Evolutionary conservation across 257 asterid species (phyloP), one percentile per base, ranked within the genome.

Genomic region (Forsythia viridissima): DNA sequence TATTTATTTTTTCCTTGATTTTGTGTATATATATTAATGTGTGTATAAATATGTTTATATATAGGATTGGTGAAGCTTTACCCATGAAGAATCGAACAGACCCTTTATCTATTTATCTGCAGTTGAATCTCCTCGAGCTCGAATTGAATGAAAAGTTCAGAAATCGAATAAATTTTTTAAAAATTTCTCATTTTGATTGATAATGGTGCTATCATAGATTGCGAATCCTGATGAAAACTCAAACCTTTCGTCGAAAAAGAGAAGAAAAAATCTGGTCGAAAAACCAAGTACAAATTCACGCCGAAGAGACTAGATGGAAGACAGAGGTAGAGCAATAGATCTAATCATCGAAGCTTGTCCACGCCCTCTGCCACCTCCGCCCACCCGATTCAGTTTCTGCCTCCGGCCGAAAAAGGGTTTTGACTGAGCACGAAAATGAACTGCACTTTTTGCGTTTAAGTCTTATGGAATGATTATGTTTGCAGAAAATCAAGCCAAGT

Each of bases 291-390:
- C 77, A n/a, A 1, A 40, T 51, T 46, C 43, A 71, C 15, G 6
- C 76, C 7, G 72, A 76, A 15, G 1, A 81, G 24, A 67, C 80
- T 38, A 79, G 85, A 75, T 93, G 97, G 97, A 88, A 86, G 76
- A 85, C 89, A 21, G 82, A 83, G 8, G 30, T 85, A 48, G 91
- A 91, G 79, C 89, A 86, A 2, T 92, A 86, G 80, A 87, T 86
- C 91, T 93, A 93, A 77, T 89, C 96, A 1, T 83, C 94, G 3
- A 91, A 93, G 84, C 97, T 93, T 52, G 81, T 86, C 5, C 79
- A 86, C 79, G 96, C 92, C 6, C 94, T 93, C 52, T 85, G 86
- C 79, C 85, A 59, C 55, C 84, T 81, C 67, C 96, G 90, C 80
- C 90, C 84, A 78, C 76, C 84, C 71, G 55, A 78, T 55, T 71